These are phyloP conservation scores for Kwoniella sp. DNA, from an alignment of 768 basidiomycete species.

Conservation along the genomic window DNA sequence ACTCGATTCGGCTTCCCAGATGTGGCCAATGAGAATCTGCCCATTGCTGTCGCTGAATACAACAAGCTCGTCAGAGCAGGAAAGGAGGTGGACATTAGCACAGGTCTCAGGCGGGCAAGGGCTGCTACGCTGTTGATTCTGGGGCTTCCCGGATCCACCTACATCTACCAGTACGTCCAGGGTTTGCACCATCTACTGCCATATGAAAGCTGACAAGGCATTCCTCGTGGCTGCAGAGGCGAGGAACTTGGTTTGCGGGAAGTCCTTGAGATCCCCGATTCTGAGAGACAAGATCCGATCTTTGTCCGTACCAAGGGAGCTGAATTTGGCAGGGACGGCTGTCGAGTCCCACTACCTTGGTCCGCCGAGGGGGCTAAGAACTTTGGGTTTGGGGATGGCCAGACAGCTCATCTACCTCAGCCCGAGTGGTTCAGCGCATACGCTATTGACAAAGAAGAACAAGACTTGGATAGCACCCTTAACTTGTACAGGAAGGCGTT, in stretches of 20 bases:
- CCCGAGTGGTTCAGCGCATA: conserved; percentile 34
- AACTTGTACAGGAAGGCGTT: conserved; percentile 37
- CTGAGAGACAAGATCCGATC: conserved; percentile 42
- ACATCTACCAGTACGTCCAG: conserved; percentile 45
- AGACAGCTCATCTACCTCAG: conserved; percentile 38
- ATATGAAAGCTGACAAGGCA: conserved; percentile 2
- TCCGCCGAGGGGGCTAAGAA: conserved; percentile 6
- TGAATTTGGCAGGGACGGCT: conserved; percentile 47
- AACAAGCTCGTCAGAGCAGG: conserved; percentile 5
- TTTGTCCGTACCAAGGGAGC: conserved; percentile 39
- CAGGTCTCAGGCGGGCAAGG: conserved; percentile 31
- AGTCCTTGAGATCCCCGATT: conserved; percentile 37
- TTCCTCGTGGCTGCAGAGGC: conserved; percentile 28
- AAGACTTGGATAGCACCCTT: conserved; percentile 27
- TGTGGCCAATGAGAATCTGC: neutral
- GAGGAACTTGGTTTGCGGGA: conserved; percentile 49
- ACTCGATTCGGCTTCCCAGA: conserved; percentile 42
- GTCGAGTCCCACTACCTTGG: conserved; percentile 50
- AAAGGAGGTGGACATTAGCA: conserved; percentile 19
- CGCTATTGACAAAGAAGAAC: conserved; percentile 27
- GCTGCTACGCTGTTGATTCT: conserved; percentile 45
- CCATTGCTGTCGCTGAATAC: neutral
- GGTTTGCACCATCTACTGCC: no score
- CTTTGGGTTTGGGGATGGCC: conserved; percentile 34
- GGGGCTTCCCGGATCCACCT: conserved; percentile 45